These are phyloP conservation scores for Solanum okadae DNA, from an alignment of 257 asterid species.

Conservation along the genomic window DNA sequence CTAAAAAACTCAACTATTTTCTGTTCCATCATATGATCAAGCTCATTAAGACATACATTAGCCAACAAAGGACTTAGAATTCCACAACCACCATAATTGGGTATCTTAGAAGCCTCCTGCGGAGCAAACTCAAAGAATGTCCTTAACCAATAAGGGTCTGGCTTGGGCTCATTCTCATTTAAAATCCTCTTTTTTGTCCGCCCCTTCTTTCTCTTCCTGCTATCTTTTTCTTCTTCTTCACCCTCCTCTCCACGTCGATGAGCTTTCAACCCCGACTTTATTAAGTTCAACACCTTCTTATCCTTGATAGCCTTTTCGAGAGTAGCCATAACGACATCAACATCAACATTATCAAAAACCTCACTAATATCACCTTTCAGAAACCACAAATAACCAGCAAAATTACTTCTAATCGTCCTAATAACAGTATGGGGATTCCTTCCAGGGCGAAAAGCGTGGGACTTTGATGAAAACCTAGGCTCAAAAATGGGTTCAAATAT, in stretches of 20 bases:
- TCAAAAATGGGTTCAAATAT: neutral
- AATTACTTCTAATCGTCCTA: slow-evolving; percentile 86
- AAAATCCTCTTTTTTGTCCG: slow-evolving; percentile 74
- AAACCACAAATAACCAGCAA: slow-evolving; percentile 97
- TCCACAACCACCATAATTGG: slow-evolving; percentile 73
- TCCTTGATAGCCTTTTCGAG: slow-evolving; percentile 59
- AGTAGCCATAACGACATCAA: slow-evolving; percentile 35
- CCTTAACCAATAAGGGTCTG: slow-evolving; percentile 86
- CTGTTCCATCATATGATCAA: slow-evolving; percentile 69
- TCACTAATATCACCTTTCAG: slow-evolving; percentile 71
- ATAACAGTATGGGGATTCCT: slow-evolving; percentile 86
- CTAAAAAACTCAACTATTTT: slow-evolving; percentile 55
- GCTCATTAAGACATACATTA: slow-evolving; percentile 64
- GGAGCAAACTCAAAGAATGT: slow-evolving; percentile 82
- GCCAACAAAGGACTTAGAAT: slow-evolving; percentile 78
- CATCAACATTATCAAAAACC: slow-evolving; percentile 32
- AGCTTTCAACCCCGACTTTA: slow-evolving; percentile 52
- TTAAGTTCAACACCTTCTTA: slow-evolving; percentile 64
- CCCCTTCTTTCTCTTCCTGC: slow-evolving; percentile 50
- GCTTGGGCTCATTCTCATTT: slow-evolving; percentile 71
- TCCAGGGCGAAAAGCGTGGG: slow-evolving; percentile 90
- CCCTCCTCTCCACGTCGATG: slow-evolving; percentile 9
- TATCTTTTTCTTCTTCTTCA: slow-evolving; percentile 23
- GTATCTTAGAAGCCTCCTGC: slow-evolving; percentile 82
- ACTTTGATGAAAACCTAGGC: slow-evolving; percentile 60